Evolutionary conservation across 2,329 filamentous ascomycete species (phyloP), one percentile per base, ranked within the genome.

Genomic region (Penicillium sp.): DNA sequence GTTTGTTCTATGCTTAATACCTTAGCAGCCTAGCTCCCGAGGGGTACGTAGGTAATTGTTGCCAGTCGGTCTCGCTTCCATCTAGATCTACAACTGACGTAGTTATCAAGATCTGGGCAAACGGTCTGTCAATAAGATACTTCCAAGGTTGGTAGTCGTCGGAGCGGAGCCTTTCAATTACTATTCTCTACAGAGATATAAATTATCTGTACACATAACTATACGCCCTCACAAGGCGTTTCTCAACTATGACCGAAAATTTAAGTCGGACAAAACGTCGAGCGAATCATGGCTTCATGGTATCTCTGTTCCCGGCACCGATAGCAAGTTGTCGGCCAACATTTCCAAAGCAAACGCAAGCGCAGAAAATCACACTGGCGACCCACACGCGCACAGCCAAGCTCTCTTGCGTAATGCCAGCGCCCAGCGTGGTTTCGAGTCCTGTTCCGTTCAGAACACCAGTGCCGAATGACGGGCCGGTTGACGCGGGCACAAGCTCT

Each of bases 341-440:
- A 69, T 96, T 97, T 10, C 94, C 94, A 79, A 99, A 97, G 74
- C 92, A 97, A 9, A 97, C 85, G 63, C 90, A 92, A 67, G 90
- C 95, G 75, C 94, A 97, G 71, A 97, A 99, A 47, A 99, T 76
- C 24, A 97, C 92, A 67, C 91, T 96, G 22, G 93, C 81, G 67
- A 96, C 88, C 93, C 94, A 99, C 4, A 92, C 90, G 11, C 86
- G 87, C 16, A 88, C 54, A 82, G 82, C 55, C 83, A 77, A 43
- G 81, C 84, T 60, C 77, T 84, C 58, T 81, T 78, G 65, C 5
- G 74, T 73, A 39, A 81, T 62, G 11, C 72, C 66, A 22, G 65
- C 61, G 44, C 61, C 64, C 61, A 70, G 62, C 60, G 58, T 57
- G 55, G 66, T 63, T 54, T 70, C 69, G 55, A 67, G 59, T 39